Percentiles rank a stretch among this genome's conserved stretches.
Evolutionary conservation across 2,329 filamentous ascomycete species (phyloP).

Genomic region (Monosporascus cannonballus): DNA sequence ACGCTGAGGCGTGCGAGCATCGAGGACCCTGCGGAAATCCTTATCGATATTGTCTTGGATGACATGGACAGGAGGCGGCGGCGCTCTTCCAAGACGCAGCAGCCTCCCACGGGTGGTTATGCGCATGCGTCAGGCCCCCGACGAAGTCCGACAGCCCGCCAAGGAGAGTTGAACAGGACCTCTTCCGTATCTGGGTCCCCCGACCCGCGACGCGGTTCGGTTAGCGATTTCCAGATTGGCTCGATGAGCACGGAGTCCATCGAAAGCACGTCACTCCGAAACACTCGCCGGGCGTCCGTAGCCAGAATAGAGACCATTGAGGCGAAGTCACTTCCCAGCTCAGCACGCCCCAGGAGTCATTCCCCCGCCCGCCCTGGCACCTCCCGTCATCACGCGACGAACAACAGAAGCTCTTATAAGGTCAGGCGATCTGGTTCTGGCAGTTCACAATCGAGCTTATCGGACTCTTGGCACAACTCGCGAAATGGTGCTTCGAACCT

Average conservation of each 20-base stretch:
- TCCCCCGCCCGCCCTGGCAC: slow-evolving; percentile 74
- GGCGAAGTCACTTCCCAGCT: slow-evolving; percentile 36
- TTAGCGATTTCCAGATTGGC: slow-evolving; percentile 48
- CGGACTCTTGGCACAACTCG: slow-evolving; percentile 58
- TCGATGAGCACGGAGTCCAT: slow-evolving; percentile 52
- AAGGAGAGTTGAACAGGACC: slow-evolving; percentile 62
- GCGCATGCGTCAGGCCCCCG: slow-evolving; percentile 49
- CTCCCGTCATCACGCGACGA: slow-evolving; percentile 64
- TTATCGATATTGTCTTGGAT: slow-evolving; percentile 90
- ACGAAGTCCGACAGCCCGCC: slow-evolving; percentile 57
- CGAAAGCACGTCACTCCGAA: slow-evolving; percentile 29
- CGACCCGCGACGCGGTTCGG: slow-evolving; percentile 38
- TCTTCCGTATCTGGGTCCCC: slow-evolving; percentile 62
- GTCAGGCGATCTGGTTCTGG: slow-evolving; percentile 83
- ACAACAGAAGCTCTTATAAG: slow-evolving; percentile 64
- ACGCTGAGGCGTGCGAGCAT: slow-evolving; percentile 82
- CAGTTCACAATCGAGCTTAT: slow-evolving; percentile 79
- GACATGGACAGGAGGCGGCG: slow-evolving; percentile 90
- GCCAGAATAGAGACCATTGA: slow-evolving; percentile 44
- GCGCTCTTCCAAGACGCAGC: slow-evolving; percentile 78
- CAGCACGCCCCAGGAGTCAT: slow-evolving; percentile 61
- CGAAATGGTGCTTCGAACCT: slow-evolving; percentile 76
- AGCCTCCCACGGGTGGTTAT: slow-evolving; percentile 71
- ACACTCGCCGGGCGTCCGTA: slow-evolving; percentile 37
- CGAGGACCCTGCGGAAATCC: slow-evolving; percentile 82